A percentile compares a stretch with the other conserved stretches of the same genome.
Evolutionary conservation across 2,329 filamentous ascomycete genomes (phyloP).

Genomic region (Sporothrix brunneoviolacea): DNA sequence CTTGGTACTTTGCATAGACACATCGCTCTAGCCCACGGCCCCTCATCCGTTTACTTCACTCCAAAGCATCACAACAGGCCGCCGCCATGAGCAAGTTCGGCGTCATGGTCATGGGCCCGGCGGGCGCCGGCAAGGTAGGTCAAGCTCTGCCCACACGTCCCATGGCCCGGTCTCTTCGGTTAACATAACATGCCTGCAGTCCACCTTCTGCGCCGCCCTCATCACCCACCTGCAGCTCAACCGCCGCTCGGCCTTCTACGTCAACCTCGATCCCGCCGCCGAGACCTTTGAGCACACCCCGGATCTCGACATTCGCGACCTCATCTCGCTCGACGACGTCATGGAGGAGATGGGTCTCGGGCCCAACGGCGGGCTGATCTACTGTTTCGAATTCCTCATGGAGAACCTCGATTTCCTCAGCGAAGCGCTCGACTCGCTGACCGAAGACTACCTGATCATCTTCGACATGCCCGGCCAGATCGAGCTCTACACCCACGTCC

Average conservation of each 20-base stretch:
- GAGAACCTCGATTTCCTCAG: slow-evolving; percentile 91
- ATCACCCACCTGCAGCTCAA: slow-evolving; percentile 89
- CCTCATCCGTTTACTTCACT: no score
- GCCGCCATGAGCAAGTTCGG: slow-evolving; percentile 83
- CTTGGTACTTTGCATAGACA: no score
- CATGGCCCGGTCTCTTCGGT: no score
- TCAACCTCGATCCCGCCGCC: slow-evolving; percentile 96
- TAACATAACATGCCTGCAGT: no score
- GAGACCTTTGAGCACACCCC: slow-evolving; percentile 87
- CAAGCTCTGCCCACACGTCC: no score
- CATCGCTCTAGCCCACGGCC: no score
- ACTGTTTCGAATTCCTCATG: slow-evolving; percentile 93
- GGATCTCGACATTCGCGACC: slow-evolving; percentile 90
- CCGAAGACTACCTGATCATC: slow-evolving; percentile 93
- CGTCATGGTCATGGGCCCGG: slow-evolving; percentile 90
- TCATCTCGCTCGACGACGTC: slow-evolving; percentile 88
- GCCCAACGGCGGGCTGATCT: slow-evolving; percentile 87
- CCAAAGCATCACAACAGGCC: not conserved
- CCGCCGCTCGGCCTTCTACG: slow-evolving; percentile 91
- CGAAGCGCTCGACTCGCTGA: slow-evolving; percentile 74
- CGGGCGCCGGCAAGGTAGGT: slow-evolving; percentile 81
- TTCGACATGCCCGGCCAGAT: slow-evolving; percentile 99
- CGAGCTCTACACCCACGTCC: slow-evolving; percentile 95
- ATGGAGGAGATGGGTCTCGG: slow-evolving; percentile 92
- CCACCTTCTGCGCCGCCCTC: slow-evolving; percentile 88